Percentiles rank a stretch among this genome's conserved stretches.
These are phyloP conservation scores for Rauvolfia tetraphylla DNA, from an alignment of 257 asterid genomes.

Conservation along the genomic window DNA sequence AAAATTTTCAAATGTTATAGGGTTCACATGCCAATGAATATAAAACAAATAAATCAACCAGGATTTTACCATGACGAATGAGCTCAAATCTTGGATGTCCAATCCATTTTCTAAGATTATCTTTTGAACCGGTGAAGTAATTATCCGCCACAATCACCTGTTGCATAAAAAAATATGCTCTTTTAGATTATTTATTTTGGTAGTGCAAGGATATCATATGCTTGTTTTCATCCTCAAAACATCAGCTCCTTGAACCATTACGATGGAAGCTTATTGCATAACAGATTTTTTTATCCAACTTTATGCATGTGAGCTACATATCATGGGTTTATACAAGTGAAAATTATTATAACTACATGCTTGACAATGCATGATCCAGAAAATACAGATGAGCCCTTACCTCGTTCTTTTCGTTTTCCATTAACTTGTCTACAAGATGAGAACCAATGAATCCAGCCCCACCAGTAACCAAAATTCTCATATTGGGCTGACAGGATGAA, in stretches of 20 bases:
- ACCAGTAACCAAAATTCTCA: slow-evolving; percentile 56
- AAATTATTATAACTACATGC: background rate
- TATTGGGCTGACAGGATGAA: slow-evolving; percentile 32
- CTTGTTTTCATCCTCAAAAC: background rate
- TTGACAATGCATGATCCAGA: background rate
- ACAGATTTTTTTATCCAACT: background rate
- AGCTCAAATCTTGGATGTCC: slow-evolving; percentile 60
- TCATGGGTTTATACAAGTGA: background rate
- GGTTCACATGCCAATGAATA: background rate
- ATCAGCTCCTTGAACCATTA: background rate
- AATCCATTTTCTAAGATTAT: slow-evolving; percentile 45
- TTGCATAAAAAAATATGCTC: background rate
- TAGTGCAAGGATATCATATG: background rate
- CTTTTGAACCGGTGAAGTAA: slow-evolving; percentile 50
- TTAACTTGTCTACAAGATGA: slow-evolving; percentile 48
- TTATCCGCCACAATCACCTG: slow-evolving; percentile 53
- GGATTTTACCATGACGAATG: slow-evolving; percentile 42
- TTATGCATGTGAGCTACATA: background rate
- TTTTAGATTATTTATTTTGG: background rate
- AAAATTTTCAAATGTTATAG: background rate
- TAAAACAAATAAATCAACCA: background rate
- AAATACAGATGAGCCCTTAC: slow-evolving; percentile 15
- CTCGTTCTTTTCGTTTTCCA: slow-evolving; percentile 57
- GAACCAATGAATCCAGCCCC: slow-evolving; percentile 59
- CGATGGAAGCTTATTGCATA: background rate